Percentiles rank a stretch among this genome's conserved stretches.
Conservation (phyloP, 305 asterid genomes). For the Caryopteris hybrid region DNA sequence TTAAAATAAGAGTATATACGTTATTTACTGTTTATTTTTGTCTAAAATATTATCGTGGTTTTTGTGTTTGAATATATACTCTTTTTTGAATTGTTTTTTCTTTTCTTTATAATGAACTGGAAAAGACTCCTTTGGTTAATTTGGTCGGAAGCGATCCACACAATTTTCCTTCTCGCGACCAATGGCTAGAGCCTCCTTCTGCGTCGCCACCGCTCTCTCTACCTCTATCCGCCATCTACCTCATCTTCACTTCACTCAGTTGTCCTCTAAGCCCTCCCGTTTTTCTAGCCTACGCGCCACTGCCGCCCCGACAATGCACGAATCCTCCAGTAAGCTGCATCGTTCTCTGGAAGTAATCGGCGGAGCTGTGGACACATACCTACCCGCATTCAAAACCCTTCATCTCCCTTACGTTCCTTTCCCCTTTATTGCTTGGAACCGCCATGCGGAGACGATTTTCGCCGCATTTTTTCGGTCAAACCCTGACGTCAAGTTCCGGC, state of each 20-base stretch:
- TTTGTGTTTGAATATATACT: too few relatives aligned
- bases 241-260: conserved; percentile 15
- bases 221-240: conserved; percentile 39
- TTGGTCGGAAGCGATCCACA: conserved; percentile 13
- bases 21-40: too few relatives aligned
- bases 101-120: too few relatives aligned
- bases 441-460: conserved; percentile 82
- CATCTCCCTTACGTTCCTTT: conserved; percentile 55
- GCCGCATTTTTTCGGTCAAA: conserved; percentile 71
- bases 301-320: conserved; percentile 23
- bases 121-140: background rate
- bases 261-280: conserved; percentile 12
- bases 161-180: conserved; percentile 1
- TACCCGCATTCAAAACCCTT: conserved; percentile 59
- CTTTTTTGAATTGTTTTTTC: background rate
- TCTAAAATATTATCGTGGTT: too few relatives aligned
- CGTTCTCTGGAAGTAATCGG: conserved; percentile 72
- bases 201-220: conserved; percentile 44
- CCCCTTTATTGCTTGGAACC: conserved; percentile 60
- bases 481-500: conserved; percentile 66
- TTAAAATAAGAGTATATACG: too few relatives aligned
- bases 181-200: conserved; percentile 57
- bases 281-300: conserved; percentile 18
- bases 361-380: conserved; percentile 60
- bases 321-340: conserved; percentile 29